phyloP scores from a whole-genome alignment of 495 filamentous ascomycete genomes.

The Lichina pygmaea region DNA sequence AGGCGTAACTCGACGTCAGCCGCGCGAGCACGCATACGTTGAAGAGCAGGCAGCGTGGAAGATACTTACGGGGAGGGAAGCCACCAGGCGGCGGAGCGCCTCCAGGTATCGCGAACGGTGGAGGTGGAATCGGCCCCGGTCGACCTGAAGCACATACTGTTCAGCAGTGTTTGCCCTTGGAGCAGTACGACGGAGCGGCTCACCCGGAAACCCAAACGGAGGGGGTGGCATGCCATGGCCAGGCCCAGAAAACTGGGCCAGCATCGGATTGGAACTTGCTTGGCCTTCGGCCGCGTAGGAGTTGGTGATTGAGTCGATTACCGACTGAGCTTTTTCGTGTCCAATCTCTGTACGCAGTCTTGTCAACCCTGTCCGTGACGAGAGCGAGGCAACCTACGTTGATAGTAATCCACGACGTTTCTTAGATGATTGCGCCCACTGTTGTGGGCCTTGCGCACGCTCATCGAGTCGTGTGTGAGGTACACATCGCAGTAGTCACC shows the following conservation, averaged over 20 bases:
- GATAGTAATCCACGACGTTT: constrained; percentile 96
- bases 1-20: no score
- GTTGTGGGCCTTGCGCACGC: constrained; percentile 96
- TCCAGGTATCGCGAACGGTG: constrained; percentile 2
- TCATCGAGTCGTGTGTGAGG: constrained; percentile 98
- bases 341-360: constrained; percentile 45
- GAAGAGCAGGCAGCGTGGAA: background rate
- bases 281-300: constrained; percentile 89
- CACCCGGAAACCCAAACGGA: constrained; percentile 3
- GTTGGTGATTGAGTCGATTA: constrained; percentile 89
- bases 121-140: constrained; percentile 3
- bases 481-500: constrained; percentile 99
- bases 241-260: constrained; percentile 31
- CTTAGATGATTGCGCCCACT: constrained; percentile 84
- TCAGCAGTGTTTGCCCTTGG: background rate
- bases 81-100: background rate
- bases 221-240: constrained; percentile 4
- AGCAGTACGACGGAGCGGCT: background rate
- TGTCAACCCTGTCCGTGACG: background rate
- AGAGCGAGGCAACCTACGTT: constrained; percentile 31
- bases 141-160: background rate
- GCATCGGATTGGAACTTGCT: constrained; percentile 55
- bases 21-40: no score
- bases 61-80: constrained; percentile 2
- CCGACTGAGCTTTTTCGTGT: constrained; percentile 91